A percentile compares a stretch with the other conserved stretches of the same genome.
These are phyloP conservation scores for Parafenestella ontariensis DNA, from an alignment of 2,329 filamentous ascomycete species.

Conservation along the genomic window DNA sequence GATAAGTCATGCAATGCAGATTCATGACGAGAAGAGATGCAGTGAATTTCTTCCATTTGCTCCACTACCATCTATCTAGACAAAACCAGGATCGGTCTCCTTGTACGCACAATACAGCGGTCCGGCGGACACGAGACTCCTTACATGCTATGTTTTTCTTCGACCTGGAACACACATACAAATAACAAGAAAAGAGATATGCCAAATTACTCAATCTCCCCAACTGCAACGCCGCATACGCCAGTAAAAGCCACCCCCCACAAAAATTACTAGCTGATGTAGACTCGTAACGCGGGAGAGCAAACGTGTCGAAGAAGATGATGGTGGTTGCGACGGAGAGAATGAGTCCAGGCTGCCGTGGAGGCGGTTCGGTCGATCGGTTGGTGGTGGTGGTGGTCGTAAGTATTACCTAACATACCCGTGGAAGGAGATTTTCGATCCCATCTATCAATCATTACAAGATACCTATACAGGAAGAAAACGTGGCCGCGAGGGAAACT, in stretches of 20 bases:
- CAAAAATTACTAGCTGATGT: constrained; percentile 20
- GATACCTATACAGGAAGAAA: constrained; percentile 50
- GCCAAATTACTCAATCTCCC: constrained; percentile 27
- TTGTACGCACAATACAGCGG: constrained; percentile 23
- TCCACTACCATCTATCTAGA: constrained; percentile 30
- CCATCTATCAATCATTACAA: constrained; percentile 52
- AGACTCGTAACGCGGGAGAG: constrained; percentile 17
- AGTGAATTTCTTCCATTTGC: constrained; percentile 31
- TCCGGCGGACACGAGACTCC: constrained; percentile 27
- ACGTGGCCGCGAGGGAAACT: constrained; percentile 33
- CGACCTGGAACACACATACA: constrained; percentile 30
- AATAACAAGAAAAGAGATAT: constrained; percentile 33
- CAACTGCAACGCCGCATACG: constrained; percentile 37
- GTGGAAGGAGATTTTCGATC: constrained; percentile 45
- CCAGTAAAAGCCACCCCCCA: constrained; percentile 32
- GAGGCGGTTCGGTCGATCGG: constrained; percentile 29
- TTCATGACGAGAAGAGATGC: not conserved
- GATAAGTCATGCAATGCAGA: not conserved
- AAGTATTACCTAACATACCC: constrained; percentile 44
- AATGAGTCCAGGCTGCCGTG: constrained; percentile 36
- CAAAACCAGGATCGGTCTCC: constrained; percentile 19
- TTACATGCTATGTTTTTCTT: constrained; percentile 39
- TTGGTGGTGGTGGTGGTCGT: constrained; percentile 26
- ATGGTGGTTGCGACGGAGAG: constrained; percentile 23
- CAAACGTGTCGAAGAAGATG: constrained; percentile 29